A percentile compares a stretch with the other conserved stretches of the same genome.
Conservation (phyloP, 2,329 filamentous ascomycete genomes). For the Blastomyces parvus region DNA sequence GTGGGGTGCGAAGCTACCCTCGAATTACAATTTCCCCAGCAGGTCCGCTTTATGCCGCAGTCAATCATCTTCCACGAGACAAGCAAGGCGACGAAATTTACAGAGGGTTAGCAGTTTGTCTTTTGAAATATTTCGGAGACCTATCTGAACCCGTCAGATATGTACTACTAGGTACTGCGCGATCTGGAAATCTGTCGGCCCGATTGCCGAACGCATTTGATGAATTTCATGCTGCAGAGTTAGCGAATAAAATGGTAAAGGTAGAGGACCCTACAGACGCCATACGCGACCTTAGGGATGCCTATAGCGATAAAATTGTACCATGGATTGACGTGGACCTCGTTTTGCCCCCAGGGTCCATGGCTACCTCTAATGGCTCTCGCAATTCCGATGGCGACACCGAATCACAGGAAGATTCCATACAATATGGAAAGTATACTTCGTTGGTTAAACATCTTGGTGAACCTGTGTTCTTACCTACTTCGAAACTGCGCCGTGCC, state of each 20-base stretch:
- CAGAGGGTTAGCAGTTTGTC: slow-evolving; percentile 79
- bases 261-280: slow-evolving; percentile 68
- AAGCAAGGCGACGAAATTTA: slow-evolving; percentile 93
- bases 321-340: slow-evolving; percentile 83
- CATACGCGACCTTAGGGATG: slow-evolving; percentile 61
- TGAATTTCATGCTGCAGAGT: slow-evolving; percentile 83
- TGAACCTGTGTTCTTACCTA: slow-evolving; percentile 76
- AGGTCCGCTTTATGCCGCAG: slow-evolving; percentile 81
- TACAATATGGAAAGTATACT: slow-evolving; percentile 67
- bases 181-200: slow-evolving; percentile 47
- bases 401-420: slow-evolving; percentile 45
- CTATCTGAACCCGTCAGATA: slow-evolving; percentile 67
- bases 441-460: slow-evolving; percentile 70
- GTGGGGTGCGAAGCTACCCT: slow-evolving; percentile 80
- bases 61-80: slow-evolving; percentile 81
- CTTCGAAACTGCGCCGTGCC: slow-evolving; percentile 70
- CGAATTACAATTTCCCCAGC: slow-evolving; percentile 89
- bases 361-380: slow-evolving; percentile 44
- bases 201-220: slow-evolving; percentile 65
- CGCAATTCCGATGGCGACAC: slow-evolving; percentile 54
- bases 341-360: slow-evolving; percentile 67
- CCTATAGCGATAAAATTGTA: slow-evolving; percentile 70
- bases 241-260: slow-evolving; percentile 74
- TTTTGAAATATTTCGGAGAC: slow-evolving; percentile 91
- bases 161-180: slow-evolving; percentile 50